These are phyloP conservation scores for Ophiorrhiza pumila DNA, from an alignment of 257 asterid species.

Conservation along the genomic window DNA sequence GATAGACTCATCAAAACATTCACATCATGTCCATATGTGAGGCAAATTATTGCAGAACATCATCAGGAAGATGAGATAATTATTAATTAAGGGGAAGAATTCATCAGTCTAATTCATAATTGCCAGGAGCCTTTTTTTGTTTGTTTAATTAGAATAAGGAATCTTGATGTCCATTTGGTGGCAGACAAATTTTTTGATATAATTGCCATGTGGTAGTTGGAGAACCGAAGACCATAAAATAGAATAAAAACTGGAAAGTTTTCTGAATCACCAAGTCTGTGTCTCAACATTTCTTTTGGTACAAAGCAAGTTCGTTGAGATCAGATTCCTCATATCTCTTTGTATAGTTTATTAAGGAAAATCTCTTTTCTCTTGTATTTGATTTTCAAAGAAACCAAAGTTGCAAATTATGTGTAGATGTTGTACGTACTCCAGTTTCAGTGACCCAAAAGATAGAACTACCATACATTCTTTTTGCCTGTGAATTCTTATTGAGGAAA, in stretches of 20 bases:
- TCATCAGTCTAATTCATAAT: constrained; percentile 28
- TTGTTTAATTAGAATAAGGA: constrained; percentile 41
- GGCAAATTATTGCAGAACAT: constrained; percentile 13
- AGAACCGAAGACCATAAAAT: constrained; percentile 25
- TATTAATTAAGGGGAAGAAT: constrained; percentile 17
- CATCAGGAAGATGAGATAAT: neutral
- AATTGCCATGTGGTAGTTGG: constrained; percentile 56
- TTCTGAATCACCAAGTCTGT: constrained; percentile 15
- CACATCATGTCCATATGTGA: constrained; percentile 6
- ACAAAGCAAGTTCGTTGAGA: constrained; percentile 28
- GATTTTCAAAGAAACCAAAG: neutral
- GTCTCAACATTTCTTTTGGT: constrained; percentile 11
- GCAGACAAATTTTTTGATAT: constrained; percentile 62
- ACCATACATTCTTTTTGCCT: neutral
- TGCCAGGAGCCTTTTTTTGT: constrained; percentile 13
- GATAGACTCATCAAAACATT: neutral
- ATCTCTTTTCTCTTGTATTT: constrained; percentile 3
- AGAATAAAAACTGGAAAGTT: constrained; percentile 19
- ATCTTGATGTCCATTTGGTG: constrained; percentile 70
- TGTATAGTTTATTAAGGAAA: constrained; percentile 12
- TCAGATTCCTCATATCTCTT: constrained; percentile 44
- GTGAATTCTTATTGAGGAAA: neutral
- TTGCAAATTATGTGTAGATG: neutral
- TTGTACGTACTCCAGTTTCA: neutral
- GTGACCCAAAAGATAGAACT: neutral